Evolutionary conservation across 345 rosid species (phyloP).

Genomic region (Eucalyptus pauciflora): DNA sequence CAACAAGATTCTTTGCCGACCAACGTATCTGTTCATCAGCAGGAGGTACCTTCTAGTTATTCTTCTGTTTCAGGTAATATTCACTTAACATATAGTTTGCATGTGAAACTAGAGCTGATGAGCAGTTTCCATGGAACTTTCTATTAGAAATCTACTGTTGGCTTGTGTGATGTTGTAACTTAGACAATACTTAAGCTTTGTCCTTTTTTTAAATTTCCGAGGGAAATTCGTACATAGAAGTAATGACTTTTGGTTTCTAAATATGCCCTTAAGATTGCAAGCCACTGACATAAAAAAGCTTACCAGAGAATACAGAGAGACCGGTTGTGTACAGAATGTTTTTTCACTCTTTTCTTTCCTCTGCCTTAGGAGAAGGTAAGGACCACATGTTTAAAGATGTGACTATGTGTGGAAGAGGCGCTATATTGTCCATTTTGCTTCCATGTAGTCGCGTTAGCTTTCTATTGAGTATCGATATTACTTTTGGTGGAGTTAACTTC

Average conservation of each 20-base stretch:
- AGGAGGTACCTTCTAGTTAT: constrained; percentile 99
- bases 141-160: neutral
- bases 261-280: neutral
- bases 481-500: neutral
- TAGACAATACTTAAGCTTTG: neutral
- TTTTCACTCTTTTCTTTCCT: neutral
- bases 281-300: neutral
- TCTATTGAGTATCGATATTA: neutral
- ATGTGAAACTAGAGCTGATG: constrained; percentile 44
- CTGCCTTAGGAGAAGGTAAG: neutral
- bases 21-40: constrained; percentile 73
- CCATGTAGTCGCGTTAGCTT: neutral
- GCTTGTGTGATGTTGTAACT: neutral
- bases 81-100: constrained; percentile 47
- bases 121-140: constrained; percentile 12
- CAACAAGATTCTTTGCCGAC: constrained; percentile 35
- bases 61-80: constrained; percentile 99
- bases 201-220: neutral
- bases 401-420: neutral
- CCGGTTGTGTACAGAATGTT: neutral
- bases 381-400: neutral
- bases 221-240: neutral
- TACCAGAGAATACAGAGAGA: neutral
- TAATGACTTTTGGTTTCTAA: neutral
- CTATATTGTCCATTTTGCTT: neutral